phyloP scores from a whole-genome alignment of 2,329 filamentous ascomycete genomes.

The Geosmithia flava region DNA sequence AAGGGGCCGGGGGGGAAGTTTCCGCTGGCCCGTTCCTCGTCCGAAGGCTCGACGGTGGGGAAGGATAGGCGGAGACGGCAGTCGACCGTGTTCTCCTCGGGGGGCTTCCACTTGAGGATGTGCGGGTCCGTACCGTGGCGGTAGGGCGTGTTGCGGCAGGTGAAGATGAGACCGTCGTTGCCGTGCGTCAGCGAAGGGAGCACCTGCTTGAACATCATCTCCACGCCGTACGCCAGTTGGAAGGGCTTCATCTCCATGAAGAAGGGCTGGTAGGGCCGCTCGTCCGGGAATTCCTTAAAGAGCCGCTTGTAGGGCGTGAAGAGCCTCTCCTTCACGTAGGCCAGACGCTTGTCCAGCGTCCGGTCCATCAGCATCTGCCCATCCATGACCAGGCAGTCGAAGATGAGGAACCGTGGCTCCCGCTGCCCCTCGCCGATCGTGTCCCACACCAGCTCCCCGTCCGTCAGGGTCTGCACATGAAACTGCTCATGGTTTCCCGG shows the following conservation, averaged over 20 bases:
- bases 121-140: conserved; percentile 82
- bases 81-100: conserved; percentile 89
- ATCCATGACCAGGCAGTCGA: conserved; percentile 82
- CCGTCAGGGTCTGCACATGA: conserved; percentile 71
- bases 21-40: conserved; percentile 54
- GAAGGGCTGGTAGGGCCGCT: conserved; percentile 63
- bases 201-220: conserved; percentile 83
- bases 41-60: conserved; percentile 55
- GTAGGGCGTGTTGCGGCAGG: conserved; percentile 80
- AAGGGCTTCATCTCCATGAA: conserved; percentile 79
- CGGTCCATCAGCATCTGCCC: conserved; percentile 62
- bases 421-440: conserved; percentile 51
- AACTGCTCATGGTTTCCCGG: conserved; percentile 52
- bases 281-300: conserved; percentile 53
- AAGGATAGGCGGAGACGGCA: conserved; percentile 74
- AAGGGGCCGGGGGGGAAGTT: conserved; percentile 39
- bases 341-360: conserved; percentile 78
- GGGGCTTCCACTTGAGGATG: conserved; percentile 97
- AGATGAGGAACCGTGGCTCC: conserved; percentile 77
- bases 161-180: conserved; percentile 96
- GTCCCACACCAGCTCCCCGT: conserved; percentile 89
- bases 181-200: conserved; percentile 79
- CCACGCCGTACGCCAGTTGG: conserved; percentile 77
- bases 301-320: conserved; percentile 57
- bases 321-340: conserved; percentile 69